These are phyloP conservation scores for Pseudocercospora fuligena DNA, from an alignment of 2,329 filamentous ascomycete genomes.

Conservation along the genomic window DNA sequence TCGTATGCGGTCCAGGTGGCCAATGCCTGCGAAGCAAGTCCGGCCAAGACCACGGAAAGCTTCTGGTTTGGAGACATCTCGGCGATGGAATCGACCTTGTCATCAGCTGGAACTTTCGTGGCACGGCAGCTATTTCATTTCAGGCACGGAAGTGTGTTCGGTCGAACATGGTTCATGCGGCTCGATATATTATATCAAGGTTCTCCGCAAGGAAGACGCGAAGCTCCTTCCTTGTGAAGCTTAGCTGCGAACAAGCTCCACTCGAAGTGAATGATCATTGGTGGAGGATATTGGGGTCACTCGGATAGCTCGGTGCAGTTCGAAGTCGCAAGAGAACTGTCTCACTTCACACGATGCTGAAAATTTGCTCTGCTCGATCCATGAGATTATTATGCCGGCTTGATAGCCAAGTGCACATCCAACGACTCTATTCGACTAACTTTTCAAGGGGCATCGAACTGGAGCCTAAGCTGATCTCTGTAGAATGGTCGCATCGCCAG, in stretches of 20 bases:
- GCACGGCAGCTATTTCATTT: background rate
- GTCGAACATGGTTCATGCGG: background rate
- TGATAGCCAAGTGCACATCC: too few species aligned
- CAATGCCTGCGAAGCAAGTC: slow-evolving; percentile 26
- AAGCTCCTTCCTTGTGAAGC: background rate
- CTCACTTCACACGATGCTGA: background rate
- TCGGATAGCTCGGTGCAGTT: background rate
- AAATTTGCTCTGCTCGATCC: too few species aligned
- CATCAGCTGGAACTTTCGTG: background rate
- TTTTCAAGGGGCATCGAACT: too few species aligned
- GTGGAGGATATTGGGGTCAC: background rate
- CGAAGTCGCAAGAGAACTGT: background rate
- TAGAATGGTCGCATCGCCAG: too few species aligned
- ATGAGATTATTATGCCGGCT: too few species aligned
- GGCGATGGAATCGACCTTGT: background rate
- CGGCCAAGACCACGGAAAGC: slow-evolving; percentile 1
- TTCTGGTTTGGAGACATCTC: background rate
- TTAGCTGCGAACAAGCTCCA: slow-evolving; percentile 3
- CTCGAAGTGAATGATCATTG: background rate
- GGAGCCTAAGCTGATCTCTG: too few species aligned
- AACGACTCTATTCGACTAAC: too few species aligned
- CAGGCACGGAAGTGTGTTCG: slow-evolving; percentile 1
- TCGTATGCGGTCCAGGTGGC: slow-evolving; percentile 39
- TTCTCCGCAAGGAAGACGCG: background rate
- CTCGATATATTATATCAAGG: slow-evolving; percentile 1